Percentiles rank a stretch among this genome's conserved stretches.
phyloP scores from a whole-genome alignment of 2,329 filamentous ascomycete species.

The Colletotrichum tropicale region DNA sequence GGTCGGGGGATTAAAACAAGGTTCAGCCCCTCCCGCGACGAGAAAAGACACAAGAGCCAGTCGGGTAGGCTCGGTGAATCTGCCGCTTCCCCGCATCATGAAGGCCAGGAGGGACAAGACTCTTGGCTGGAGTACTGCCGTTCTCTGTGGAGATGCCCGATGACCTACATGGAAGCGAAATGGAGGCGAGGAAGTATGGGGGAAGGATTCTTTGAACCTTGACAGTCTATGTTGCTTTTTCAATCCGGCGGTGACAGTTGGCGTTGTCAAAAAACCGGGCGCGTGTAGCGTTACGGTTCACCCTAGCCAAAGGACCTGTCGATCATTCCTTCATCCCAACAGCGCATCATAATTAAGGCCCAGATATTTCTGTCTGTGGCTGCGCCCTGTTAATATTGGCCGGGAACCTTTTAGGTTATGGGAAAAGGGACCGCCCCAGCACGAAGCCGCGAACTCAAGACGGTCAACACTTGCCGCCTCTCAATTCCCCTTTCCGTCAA shows the following conservation, averaged over 20 bases:
- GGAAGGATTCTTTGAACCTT: background rate
- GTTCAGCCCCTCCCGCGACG: constrained; percentile 16
- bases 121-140: background rate
- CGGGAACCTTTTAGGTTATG: background rate
- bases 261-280: background rate
- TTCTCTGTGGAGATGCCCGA: background rate
- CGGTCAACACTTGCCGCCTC: background rate
- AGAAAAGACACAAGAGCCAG: background rate
- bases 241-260: background rate
- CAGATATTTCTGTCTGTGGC: background rate
- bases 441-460: background rate
- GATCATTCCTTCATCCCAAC: constrained; percentile 8
- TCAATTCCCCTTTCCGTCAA: background rate
- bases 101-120: background rate
- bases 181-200: background rate
- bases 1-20: constrained; percentile 16
- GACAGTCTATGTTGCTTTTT: background rate
- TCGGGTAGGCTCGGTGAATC: background rate
- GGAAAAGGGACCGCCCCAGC: background rate
- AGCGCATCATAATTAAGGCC: background rate
- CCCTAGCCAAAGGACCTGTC: background rate
- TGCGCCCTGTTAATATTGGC: background rate
- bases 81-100: background rate
- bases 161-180: background rate
- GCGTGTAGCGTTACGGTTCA: background rate